Evolutionary conservation across 164 flowering plant species (phyloP), one percentile per base, ranked within the genome.

Genomic region (Aristolochia contorta): DNA sequence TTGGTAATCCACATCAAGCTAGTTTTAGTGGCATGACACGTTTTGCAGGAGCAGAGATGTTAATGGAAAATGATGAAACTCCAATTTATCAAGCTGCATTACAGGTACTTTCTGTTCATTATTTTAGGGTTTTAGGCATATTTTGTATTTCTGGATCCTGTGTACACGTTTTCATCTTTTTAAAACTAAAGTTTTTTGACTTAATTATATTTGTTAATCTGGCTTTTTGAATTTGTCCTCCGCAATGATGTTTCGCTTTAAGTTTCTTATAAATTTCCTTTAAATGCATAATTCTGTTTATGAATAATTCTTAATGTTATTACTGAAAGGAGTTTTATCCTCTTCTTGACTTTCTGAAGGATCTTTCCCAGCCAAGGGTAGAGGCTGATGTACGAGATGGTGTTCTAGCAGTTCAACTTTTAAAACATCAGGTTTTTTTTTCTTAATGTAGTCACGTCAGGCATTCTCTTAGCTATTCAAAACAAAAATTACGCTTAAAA

Each of bases 61-160:
- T 66, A 41, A 54, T 70, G 19, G 90, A 63, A 67, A 61, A 63
- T 72, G 96, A 93, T 56, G 98, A 91, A 71, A 82, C 95, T 65
- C 62, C 80, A 57, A 69, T 91, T 64, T 89, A 72, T 69, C 92
- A 84, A 72, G 98, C 92, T 37, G 98, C 91, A 66, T 57, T 91
- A 51, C 82, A 91, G 92, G 98, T 89, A 75, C 57, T 62, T 20
- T 30, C 16, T 14, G 62, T 47, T 16, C 18, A 37, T 19, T 59
- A 15, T 33, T 32, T n/a, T 50, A 12, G 16, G 51, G n/a, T 27
- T 45, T 51, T 21, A 6, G 27, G 16, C 12, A 47, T 2, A 32
- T 57, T 32, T 19, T 2, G 6, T n/a, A 32, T 37, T 18, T 30
- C 12, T 0, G 19, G 12, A 19, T 27, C 19, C 18, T 16, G 45